Evolutionary conservation across 1,139 yeast species (phyloP), one percentile per base, ranked within the genome.

Genomic region (Pichia terricola): DNA sequence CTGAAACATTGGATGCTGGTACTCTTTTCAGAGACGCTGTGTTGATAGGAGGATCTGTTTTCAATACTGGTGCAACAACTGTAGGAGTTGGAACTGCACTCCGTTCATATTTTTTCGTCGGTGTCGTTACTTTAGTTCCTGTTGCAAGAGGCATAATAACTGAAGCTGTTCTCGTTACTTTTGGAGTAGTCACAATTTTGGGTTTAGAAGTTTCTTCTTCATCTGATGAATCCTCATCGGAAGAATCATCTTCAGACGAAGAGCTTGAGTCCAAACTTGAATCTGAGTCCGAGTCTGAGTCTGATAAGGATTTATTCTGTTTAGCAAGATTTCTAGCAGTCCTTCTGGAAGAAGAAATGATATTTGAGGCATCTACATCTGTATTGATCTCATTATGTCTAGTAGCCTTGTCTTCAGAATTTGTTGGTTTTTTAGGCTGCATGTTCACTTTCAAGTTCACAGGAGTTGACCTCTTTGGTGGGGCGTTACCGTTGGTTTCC

Each of bases 181-280:
- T 43, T 33, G 70, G 70, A 1, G 68, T 62, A 39, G 63, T 61
- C 8, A 67, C 72, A 34, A 67, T 57, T 41, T 68, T 55, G 3
- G 54, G 49, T 32, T 41, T 38, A 6, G 42, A 40, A 2, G 26
- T 37, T 30, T 47, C 52, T 39, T 50, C 45, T 4, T 53, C 50
- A 16, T 16, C 22, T 3, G 50, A 48, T 11, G 43, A 34, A 34
- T 40, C 33, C 40, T 44, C 16, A 4, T 44, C 48, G 2, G 45
- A 39, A 16, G 22, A 16, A 22, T 37, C 39, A 3, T 44, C 40
- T 27, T 34, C 36, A 11, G 41, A 34, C 6, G 27, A 35, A 26
- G 42, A 34, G 8, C 28, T n/a, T 5, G 37, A 5, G 10, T 35
- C 31, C 4, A 37, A 25, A 4, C 33, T 38, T 4, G 42, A 35